These are phyloP conservation scores for Trametes polyzona DNA, from an alignment of 1,284 basidiomycete genomes.

Conservation along the genomic window DNA sequence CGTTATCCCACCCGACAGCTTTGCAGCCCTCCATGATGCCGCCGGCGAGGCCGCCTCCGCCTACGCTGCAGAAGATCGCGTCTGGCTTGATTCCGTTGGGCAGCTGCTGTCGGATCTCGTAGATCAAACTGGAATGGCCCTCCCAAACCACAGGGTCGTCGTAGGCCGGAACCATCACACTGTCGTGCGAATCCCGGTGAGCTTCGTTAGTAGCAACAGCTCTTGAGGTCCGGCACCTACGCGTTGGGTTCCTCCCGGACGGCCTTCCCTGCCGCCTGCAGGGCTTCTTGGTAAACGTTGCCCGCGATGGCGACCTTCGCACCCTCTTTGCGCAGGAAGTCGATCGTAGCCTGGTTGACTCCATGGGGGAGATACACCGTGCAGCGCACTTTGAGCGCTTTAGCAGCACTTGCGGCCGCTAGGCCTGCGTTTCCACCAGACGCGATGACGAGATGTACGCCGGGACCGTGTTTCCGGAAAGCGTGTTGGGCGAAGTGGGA, in stretches of 20 bases:
- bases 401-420: slow-evolving; percentile 66
- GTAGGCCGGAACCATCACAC: slow-evolving; percentile 59
- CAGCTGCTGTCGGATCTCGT: slow-evolving; percentile 62
- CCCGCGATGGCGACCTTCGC: slow-evolving; percentile 61
- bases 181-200: too few relatives aligned
- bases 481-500: slow-evolving; percentile 61
- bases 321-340: slow-evolving; percentile 52
- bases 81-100: slow-evolving; percentile 51
- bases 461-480: slow-evolving; percentile 51
- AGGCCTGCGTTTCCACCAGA: slow-evolving; percentile 78
- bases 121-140: slow-evolving; percentile 72
- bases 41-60: slow-evolving; percentile 71
- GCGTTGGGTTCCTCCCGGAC: slow-evolving; percentile 50
- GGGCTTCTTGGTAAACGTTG: slow-evolving; percentile 58
- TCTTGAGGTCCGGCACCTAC: too few relatives aligned
- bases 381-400: slow-evolving; percentile 56
- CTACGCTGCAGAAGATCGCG: slow-evolving; percentile 77
- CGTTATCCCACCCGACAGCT: slow-evolving; percentile 63
- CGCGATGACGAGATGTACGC: slow-evolving; percentile 65
- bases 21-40: slow-evolving; percentile 70
- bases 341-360: slow-evolving; percentile 50
- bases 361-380: slow-evolving; percentile 68
- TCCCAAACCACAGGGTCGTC: slow-evolving; percentile 71
- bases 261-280: slow-evolving; percentile 52
- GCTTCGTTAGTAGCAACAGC: too few relatives aligned